phyloP scores from a whole-genome alignment of 768 basidiomycete genomes.

The Cubamyces lactineus region DNA sequence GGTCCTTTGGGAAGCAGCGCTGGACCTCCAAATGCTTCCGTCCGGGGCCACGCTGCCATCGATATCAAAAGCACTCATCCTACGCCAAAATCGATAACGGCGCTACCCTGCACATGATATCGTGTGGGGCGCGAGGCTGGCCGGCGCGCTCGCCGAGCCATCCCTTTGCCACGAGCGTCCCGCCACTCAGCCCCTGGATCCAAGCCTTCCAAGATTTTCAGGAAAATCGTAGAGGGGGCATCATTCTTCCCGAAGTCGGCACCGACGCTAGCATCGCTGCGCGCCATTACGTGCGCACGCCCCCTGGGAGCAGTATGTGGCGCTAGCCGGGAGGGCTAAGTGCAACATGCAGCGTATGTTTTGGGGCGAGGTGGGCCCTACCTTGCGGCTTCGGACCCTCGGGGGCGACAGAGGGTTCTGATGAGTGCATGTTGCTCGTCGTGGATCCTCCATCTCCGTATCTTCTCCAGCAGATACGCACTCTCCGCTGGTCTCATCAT shows the following conservation, averaged over 20 bases:
- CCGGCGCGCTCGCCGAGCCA: not conserved
- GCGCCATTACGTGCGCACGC: not conserved
- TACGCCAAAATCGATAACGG: conserved; percentile 12
- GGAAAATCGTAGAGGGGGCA: no score
- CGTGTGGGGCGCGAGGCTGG: not conserved
- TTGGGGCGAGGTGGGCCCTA: not conserved
- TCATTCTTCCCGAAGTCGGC: not conserved
- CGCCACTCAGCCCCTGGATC: conserved; percentile 1
- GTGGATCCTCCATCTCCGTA: no score
- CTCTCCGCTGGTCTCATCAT: not conserved
- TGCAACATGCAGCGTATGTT: not conserved
- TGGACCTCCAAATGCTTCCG: not conserved
- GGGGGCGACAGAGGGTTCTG: not conserved
- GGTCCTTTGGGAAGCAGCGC: conserved; percentile 1
- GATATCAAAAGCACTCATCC: conserved; percentile 5
- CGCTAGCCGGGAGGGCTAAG: not conserved
- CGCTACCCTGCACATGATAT: not conserved
- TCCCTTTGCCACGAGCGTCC: not conserved
- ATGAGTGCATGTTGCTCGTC: not conserved
- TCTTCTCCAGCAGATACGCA: not conserved
- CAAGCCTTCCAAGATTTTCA: not conserved
- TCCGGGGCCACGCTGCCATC: not conserved
- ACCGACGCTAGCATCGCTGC: conserved; percentile 4
- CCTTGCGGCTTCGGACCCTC: not conserved
- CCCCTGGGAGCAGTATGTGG: not conserved